phyloP scores from a whole-genome alignment of 768 basidiomycete species.

The Collybia nuda region DNA sequence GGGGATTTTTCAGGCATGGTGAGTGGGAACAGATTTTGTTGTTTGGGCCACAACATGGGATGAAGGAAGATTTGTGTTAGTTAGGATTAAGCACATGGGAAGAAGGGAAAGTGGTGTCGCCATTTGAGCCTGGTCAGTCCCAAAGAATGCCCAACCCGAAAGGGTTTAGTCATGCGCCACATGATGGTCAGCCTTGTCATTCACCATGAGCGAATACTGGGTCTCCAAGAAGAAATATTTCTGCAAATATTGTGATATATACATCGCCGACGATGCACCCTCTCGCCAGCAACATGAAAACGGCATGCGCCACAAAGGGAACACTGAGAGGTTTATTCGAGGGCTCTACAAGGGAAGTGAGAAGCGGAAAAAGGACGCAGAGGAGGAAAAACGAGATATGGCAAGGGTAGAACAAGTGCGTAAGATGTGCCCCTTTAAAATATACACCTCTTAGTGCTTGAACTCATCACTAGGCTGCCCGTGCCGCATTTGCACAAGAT shows the following conservation, averaged over 20 bases:
- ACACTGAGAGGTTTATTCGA: slow-evolving; percentile 88
- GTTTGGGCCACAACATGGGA: no score
- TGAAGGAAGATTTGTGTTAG: no score
- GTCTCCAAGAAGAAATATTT: slow-evolving; percentile 90
- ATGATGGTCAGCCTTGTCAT: no score
- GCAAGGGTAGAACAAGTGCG: slow-evolving; percentile 77
- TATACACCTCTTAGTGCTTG: background rate
- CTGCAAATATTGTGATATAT: slow-evolving; percentile 98
- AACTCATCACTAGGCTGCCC: slow-evolving; percentile 58
- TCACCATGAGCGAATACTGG: slow-evolving; percentile 89
- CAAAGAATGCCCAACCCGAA: no score
- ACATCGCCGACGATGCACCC: slow-evolving; percentile 94
- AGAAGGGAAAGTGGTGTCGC: no score
- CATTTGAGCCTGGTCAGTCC: no score
- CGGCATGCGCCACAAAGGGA: slow-evolving; percentile 92
- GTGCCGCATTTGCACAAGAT: slow-evolving; percentile 77
- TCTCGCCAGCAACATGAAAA: slow-evolving; percentile 91
- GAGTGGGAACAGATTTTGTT: no score
- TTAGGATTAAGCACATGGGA: no score
- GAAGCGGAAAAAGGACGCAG: slow-evolving; percentile 79
- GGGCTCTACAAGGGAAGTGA: slow-evolving; percentile 92
- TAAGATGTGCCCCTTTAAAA: background rate
- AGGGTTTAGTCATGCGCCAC: no score
- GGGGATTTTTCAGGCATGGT: no score
- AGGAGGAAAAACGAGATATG: slow-evolving; percentile 89